Percentiles rank a stretch among this genome's conserved stretches.
phyloP scores from a whole-genome alignment of 176 grass and related monocot genomes.

The Carex pumila region DNA sequence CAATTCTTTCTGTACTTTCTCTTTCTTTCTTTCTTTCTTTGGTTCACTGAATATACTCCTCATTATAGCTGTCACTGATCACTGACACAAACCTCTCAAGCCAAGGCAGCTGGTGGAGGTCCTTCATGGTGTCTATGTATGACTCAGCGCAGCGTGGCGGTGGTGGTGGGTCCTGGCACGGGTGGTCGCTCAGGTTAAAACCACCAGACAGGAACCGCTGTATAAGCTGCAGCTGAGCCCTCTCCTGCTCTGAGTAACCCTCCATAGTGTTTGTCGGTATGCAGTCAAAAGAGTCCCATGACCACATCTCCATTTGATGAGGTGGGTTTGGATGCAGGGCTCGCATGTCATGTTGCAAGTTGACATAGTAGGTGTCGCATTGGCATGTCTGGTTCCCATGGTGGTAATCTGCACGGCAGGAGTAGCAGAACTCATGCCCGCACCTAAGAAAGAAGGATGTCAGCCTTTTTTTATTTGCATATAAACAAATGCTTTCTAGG shows the following conservation, averaged over 20 bases:
- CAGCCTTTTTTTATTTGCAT: neutral
- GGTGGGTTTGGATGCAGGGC: slow-evolving; percentile 22
- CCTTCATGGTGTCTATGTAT: slow-evolving; percentile 86
- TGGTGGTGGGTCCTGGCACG: slow-evolving; percentile 34
- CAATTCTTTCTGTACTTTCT: slow-evolving; percentile 19
- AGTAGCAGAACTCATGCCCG: slow-evolving; percentile 96
- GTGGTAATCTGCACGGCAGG: slow-evolving; percentile 66
- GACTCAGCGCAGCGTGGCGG: slow-evolving; percentile 67
- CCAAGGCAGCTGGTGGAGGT: slow-evolving; percentile 97
- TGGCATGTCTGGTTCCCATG: slow-evolving; percentile 75
- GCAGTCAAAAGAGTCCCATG: slow-evolving; percentile 84
- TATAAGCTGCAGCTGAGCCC: slow-evolving; percentile 75
- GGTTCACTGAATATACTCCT: slow-evolving; percentile 92
- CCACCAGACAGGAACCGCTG: slow-evolving; percentile 84
- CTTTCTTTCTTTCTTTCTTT: slow-evolving; percentile 38
- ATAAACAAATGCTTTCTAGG: neutral
- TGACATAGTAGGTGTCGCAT: slow-evolving; percentile 67
- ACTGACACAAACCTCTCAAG: slow-evolving; percentile 98
- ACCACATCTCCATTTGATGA: slow-evolving; percentile 70
- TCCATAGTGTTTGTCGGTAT: slow-evolving; percentile 49
- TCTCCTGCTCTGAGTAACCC: slow-evolving; percentile 93
- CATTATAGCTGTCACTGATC: slow-evolving; percentile 91
- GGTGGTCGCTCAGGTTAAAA: slow-evolving; percentile 71
- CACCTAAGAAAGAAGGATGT: slow-evolving; percentile 44
- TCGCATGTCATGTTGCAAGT: slow-evolving; percentile 15